These are phyloP conservation scores for Effrenium voratum DNA, from an alignment of 73 alveolate genomes.

Conservation along the genomic window DNA sequence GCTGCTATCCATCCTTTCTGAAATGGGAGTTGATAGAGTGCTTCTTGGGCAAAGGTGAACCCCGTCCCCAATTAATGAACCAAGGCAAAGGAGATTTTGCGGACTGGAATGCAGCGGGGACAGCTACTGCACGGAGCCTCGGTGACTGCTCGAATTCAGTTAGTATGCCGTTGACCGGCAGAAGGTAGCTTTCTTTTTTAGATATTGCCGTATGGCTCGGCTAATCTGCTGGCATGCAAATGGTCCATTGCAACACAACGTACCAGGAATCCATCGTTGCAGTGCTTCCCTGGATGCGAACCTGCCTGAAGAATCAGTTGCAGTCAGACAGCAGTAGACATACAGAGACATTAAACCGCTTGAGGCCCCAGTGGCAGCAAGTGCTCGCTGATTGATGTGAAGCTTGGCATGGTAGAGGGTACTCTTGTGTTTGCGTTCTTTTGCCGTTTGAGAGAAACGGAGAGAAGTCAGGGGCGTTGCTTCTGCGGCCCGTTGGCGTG, in stretches of 20 bases:
- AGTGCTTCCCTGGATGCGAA: neutral
- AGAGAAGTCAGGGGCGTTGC: too few species aligned
- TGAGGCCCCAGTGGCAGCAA: constrained; percentile 17
- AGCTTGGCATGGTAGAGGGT: neutral
- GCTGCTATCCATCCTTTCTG: too few species aligned
- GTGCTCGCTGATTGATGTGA: constrained; percentile 3
- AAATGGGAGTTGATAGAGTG: too few species aligned
- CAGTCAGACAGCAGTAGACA: neutral
- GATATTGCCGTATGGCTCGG: too few species aligned
- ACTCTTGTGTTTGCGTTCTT: too few species aligned
- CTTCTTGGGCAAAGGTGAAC: too few species aligned
- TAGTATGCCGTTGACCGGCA: neutral
- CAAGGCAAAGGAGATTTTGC: neutral
- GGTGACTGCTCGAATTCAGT: neutral
- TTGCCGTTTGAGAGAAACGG: too few species aligned
- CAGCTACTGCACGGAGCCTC: constrained; percentile 7
- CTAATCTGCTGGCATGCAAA: neutral
- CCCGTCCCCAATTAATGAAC: too few species aligned
- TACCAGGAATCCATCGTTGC: too few species aligned
- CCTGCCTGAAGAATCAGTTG: neutral
- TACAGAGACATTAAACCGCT: neutral
- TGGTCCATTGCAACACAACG: too few species aligned
- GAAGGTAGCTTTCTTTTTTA: too few species aligned
- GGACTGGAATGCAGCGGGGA: constrained; percentile 9
- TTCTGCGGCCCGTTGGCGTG: too few species aligned